A percentile compares a stretch with the other conserved stretches of the same genome.
These are phyloP conservation scores for Diaporthe longicolla DNA, from an alignment of 2,329 filamentous ascomycete genomes.

Conservation along the genomic window DNA sequence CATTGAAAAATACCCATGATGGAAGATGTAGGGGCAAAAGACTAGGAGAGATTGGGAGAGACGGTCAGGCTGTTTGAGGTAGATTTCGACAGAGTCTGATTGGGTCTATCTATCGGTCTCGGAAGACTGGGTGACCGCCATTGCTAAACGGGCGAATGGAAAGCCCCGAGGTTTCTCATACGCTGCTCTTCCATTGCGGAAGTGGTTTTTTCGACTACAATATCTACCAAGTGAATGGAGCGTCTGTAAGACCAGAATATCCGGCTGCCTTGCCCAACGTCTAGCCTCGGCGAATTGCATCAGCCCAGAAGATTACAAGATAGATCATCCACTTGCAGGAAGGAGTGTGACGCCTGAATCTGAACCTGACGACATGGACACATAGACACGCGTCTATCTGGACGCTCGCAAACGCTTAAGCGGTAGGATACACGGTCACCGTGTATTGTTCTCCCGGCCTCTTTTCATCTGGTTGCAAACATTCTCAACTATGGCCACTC, in stretches of 20 bases:
- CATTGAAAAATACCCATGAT: background rate
- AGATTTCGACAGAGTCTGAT: background rate
- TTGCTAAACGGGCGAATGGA: background rate
- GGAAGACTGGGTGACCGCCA: background rate
- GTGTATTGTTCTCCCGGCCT: background rate
- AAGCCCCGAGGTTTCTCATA: background rate
- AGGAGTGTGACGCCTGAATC: background rate
- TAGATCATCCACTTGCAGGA: no score
- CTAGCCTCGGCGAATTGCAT: background rate
- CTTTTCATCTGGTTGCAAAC: background rate
- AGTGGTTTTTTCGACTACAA: no score
- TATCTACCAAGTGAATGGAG: background rate
- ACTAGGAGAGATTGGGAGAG: no score
- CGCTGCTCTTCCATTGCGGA: background rate
- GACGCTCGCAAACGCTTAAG: background rate
- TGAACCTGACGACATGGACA: background rate
- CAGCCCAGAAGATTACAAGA: no score
- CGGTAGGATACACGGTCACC: background rate
- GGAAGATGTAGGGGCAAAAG: no score
- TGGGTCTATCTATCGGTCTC: background rate
- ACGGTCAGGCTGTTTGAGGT: background rate
- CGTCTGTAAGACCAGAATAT: background rate
- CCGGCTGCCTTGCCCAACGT: background rate
- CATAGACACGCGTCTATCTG: no score
- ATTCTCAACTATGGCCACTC: constrained; percentile 4